Conservation (phyloP, 1,284 basidiomycete species). For the Chalciporus sp. region DNA sequence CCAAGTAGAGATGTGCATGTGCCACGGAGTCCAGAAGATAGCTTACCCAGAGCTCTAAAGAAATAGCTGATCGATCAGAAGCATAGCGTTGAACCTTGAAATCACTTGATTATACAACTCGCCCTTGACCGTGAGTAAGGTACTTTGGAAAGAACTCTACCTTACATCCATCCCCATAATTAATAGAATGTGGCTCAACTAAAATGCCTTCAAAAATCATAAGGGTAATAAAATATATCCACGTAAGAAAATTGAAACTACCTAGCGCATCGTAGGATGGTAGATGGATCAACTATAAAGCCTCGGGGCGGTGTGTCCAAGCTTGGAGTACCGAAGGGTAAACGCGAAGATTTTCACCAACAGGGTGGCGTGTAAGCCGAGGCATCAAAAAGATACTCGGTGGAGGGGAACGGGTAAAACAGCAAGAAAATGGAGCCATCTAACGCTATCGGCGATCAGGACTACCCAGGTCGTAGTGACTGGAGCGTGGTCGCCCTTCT, state of each 20-base stretch:
- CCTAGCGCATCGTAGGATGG: constrained; percentile 20
- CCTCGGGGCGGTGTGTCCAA: constrained; percentile 1
- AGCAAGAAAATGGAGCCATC: background rate
- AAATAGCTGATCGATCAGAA: too few relatives aligned
- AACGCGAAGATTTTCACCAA: constrained; percentile 11
- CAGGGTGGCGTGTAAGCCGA: constrained; percentile 3
- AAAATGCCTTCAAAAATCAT: constrained; percentile 23
- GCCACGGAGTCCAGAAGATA: background rate
- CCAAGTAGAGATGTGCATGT: constrained; percentile 9
- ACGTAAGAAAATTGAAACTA: constrained; percentile 23
- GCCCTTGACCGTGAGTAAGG: constrained; percentile 9
- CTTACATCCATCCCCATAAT: constrained; percentile 18
- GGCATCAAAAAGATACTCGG: constrained; percentile 4
- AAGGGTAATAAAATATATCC: constrained; percentile 32
- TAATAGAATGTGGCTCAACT: constrained; percentile 15
- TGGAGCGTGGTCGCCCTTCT: constrained; percentile 22
- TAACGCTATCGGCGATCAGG: constrained; percentile 8
- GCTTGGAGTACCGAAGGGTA: constrained; percentile 8
- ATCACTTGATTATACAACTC: background rate
- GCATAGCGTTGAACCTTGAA: too few relatives aligned
- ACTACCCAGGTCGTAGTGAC: constrained; percentile 14
- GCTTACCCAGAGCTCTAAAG: too few relatives aligned
- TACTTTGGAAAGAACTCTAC: constrained; percentile 15
- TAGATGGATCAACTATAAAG: constrained; percentile 3
- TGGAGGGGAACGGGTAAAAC: background rate